Evolutionary conservation across 345 rosid genomes (phyloP).

Genomic region (Brassica nigra): DNA sequence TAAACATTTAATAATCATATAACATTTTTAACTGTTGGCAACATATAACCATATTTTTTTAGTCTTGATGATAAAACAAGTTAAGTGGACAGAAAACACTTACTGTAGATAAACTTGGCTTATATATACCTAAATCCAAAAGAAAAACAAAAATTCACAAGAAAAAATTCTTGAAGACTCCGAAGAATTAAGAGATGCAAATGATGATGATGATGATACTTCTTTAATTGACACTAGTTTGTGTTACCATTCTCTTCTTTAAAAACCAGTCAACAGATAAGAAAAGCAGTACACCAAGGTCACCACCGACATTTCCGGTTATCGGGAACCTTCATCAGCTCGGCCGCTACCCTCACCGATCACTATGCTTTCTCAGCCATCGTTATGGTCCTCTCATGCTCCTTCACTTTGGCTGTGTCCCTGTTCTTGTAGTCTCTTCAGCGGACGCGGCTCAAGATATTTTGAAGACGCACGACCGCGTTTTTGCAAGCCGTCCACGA

Average conservation of each 20-base stretch:
- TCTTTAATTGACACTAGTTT: neutral
- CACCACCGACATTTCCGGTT: neutral
- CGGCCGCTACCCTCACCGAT: conserved; percentile 50
- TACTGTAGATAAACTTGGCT: neutral
- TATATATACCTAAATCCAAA: neutral
- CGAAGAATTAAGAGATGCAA: too few species aligned
- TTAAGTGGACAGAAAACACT: neutral
- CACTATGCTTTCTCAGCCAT: conserved; percentile 44
- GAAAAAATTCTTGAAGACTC: neutral
- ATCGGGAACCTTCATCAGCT: conserved; percentile 40
- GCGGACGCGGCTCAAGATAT: conserved; percentile 49
- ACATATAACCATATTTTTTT: neutral
- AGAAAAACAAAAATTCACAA: neutral
- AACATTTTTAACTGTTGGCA: neutral
- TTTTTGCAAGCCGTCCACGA: conserved; percentile 38
- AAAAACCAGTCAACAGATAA: neutral
- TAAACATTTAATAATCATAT: neutral
- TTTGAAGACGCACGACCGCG: conserved; percentile 56
- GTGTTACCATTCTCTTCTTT: neutral
- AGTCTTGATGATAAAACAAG: neutral
- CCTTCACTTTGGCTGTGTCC: conserved; percentile 51
- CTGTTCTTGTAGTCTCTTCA: conserved; percentile 54
- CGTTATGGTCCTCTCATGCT: conserved; percentile 59
- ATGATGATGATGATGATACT: neutral
- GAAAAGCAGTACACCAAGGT: neutral